Base-by-base conservation (phyloP, 768 basidiomycete genomes). In the Sporobolomyces roseus region DNA sequence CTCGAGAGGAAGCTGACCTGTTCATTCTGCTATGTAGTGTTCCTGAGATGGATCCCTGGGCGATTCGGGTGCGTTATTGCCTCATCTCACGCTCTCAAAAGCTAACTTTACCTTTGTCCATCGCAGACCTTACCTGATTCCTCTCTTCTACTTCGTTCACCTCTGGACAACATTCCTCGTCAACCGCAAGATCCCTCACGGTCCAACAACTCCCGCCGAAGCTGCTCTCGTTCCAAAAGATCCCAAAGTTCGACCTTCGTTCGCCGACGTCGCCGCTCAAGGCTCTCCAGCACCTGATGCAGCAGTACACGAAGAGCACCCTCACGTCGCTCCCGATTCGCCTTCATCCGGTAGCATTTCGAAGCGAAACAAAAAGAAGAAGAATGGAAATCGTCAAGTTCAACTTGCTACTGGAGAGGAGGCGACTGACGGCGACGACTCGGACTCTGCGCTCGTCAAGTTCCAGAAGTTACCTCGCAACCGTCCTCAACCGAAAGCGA, bases 1-100 rank as follows among this genome's bases (percentile, higher is more conserved):
- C 38, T 9, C 38, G 38, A 32, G 29, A n/a, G 8, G 36, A 38
- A 25, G 49, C 25, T 29, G 25, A 46, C 49, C n/a, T n/a, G n/a
- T n/a, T n/a, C 10, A 50, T 8, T 27, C 10, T 5, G 49, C 27
- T 25, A 50, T 27, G n/a, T 50, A 65, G 48, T 61, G 43, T 70
- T 70, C 59, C 60, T 65, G 30, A 46, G 60, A 32, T 70, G 68
- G 68, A 65, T 70, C 10, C 68, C 68, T 1, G 68, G 68, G 3
- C 62, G 68, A 12, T 64, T 64, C 14, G 68, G 68, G 68, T 69
- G 29, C 13, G 58, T 14, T 16, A 4, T 25, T 41, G 38, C 38
- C 17, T 17, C 17, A 9, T 9, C 16, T 23, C 32, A 30, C 14
- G 5, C 25, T 21, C 7, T n/a, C 3, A 9, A 5, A 45, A 33